Evolutionary conservation across 2,329 filamentous ascomycete species (phyloP).

Genomic region (Chaetomium globosum): DNA sequence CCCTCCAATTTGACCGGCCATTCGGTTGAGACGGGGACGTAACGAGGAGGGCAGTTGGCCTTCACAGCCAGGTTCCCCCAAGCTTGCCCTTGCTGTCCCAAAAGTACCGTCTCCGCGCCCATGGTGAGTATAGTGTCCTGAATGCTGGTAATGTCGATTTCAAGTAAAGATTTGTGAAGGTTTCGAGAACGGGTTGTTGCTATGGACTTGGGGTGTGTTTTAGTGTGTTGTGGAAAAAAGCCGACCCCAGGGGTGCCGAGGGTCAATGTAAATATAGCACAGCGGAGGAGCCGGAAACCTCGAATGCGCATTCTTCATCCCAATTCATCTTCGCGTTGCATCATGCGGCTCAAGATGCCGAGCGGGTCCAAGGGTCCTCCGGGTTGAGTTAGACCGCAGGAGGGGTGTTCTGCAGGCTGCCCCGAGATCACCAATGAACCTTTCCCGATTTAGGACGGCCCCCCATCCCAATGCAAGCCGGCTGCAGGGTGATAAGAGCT

Average conservation of each 20-base stretch:
- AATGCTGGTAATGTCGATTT: not conserved
- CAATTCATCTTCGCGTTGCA: slow-evolving; percentile 3
- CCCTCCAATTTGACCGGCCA: slow-evolving; percentile 33
- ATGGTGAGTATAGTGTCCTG: slow-evolving; percentile 14
- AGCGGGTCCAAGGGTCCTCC: slow-evolving; percentile 31
- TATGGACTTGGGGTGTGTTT: not conserved
- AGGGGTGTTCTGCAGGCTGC: slow-evolving; percentile 32
- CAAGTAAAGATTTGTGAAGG: not conserved
- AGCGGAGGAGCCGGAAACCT: not conserved
- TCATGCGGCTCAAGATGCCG: slow-evolving; percentile 34
- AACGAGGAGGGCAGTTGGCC: slow-evolving; percentile 11
- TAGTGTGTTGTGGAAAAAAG: not conserved
- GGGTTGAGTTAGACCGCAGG: slow-evolving; percentile 26
- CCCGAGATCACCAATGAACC: slow-evolving; percentile 32
- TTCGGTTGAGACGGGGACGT: slow-evolving; percentile 14
- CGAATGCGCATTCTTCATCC: not conserved
- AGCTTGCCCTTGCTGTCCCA: slow-evolving; percentile 7
- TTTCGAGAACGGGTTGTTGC: not conserved
- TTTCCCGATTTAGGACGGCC: slow-evolving; percentile 25
- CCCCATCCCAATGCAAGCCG: slow-evolving; percentile 27
- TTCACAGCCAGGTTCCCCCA: slow-evolving; percentile 29
- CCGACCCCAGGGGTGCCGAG: not conserved
- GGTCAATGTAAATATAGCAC: slow-evolving; percentile 16
- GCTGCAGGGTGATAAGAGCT: slow-evolving; percentile 36
- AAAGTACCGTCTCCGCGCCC: slow-evolving; percentile 31